Evolutionary conservation across 2,329 filamentous ascomycete genomes (phyloP), one percentile per base, ranked within the genome.

Genomic region (Trichoderma oligosporum): DNA sequence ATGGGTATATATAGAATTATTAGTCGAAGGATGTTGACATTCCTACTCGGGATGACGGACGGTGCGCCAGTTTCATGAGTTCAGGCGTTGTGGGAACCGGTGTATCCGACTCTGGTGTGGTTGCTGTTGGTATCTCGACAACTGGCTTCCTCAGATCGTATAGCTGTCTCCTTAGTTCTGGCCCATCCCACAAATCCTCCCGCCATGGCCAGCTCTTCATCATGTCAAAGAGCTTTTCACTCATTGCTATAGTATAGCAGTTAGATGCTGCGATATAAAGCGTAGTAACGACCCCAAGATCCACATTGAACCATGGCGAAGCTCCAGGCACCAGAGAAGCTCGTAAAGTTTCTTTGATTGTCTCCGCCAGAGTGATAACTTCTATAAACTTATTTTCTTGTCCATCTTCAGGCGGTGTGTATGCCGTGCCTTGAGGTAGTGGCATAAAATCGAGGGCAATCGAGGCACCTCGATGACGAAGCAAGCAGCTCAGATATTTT

Each of bases 151-250:
- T 39, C 11, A 46, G 16, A n/a, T 55, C 31, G 25, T 56, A 39
- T 14, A 61, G 45, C 44, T 56, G 55, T 3, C 45, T 42, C 25
- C 62, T 57, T 35, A 64, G 39, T n/a, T 44, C 54, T 16, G 62
- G 59, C 12, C 62, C 61, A 22, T 63, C 62, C 62, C 62, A 63
- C n/a, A 63, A 31, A 33, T 61, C 60, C 46, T 62, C 62, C 16
- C 47, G 54, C 41, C 52, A 46, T 1, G 61, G 62, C 61, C 61
- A 63, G 20, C 53, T 54, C 7, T 31, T 56, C 27, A 62, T 62
- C 54, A 61, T 47, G 4, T 18, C 18, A 9, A 58, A 42, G 18
- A 63, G 18, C 20, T 47, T 55, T 33, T 55, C 48, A 36, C 35
- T 60, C 27, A 57, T 56, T 9, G n/a, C 24, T 14, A 22, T 31